Evolutionary conservation across 2,329 filamentous ascomycete species (phyloP).

Genomic region (Scedosporium apiospermum): DNA sequence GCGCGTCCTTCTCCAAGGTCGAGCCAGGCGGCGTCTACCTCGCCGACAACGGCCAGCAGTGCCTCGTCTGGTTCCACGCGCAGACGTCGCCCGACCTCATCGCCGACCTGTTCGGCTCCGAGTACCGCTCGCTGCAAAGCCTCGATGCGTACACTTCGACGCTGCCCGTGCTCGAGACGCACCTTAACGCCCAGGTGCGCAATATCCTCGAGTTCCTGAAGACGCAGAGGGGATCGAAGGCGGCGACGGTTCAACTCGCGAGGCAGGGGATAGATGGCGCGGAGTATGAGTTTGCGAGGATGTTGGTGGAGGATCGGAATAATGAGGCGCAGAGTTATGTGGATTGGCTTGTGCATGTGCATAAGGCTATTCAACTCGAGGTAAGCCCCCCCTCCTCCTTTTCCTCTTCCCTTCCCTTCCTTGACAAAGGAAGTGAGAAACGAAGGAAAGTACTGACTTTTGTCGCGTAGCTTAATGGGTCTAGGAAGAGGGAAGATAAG

Average conservation of each 20-base stretch:
- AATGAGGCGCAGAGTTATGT: slow-evolving; percentile 98
- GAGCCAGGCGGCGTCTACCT: slow-evolving; percentile 92
- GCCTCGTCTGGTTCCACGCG: slow-evolving; percentile 84
- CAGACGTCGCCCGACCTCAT: slow-evolving; percentile 90
- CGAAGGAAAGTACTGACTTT: background rate
- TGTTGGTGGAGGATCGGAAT: slow-evolving; percentile 89
- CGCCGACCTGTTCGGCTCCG: slow-evolving; percentile 71
- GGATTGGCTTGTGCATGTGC: slow-evolving; percentile 94
- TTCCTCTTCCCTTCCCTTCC: background rate
- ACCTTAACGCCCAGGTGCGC: slow-evolving; percentile 87
- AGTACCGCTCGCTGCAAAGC: slow-evolving; percentile 51
- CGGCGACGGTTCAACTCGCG: slow-evolving; percentile 79
- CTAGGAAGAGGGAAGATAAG: slow-evolving; percentile 59
- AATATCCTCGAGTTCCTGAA: slow-evolving; percentile 87
- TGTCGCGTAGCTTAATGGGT: slow-evolving; percentile 48
- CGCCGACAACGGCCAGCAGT: slow-evolving; percentile 89
- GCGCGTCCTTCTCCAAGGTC: slow-evolving; percentile 77
- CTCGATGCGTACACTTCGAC: slow-evolving; percentile 75
- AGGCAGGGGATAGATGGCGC: slow-evolving; percentile 88
- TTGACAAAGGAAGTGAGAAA: background rate
- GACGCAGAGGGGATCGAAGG: slow-evolving; percentile 74
- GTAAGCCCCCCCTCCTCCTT: slow-evolving; percentile 31
- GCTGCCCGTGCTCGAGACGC: slow-evolving; percentile 78
- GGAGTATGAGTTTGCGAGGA: slow-evolving; percentile 89
- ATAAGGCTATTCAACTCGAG: slow-evolving; percentile 88